A percentile compares a stretch with the other conserved stretches of the same genome.
Conservation (phyloP, 441 rosid genomes). For the Pelargonium cotyledonis region DNA sequence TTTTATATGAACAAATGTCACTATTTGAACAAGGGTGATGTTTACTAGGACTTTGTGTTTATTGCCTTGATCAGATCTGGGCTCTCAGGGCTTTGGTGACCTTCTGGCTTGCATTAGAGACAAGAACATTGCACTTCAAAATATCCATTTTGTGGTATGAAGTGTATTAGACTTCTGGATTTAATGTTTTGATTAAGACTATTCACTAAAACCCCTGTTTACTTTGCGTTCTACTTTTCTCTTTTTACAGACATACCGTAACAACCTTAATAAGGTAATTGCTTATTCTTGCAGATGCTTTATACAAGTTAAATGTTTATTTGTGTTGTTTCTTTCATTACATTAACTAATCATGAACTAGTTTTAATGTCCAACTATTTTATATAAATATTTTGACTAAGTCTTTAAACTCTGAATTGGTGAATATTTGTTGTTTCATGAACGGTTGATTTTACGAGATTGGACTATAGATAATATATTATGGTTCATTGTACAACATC, state of each 20-base stretch:
- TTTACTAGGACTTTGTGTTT: slow-evolving; percentile 14
- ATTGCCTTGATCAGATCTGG: slow-evolving; percentile 55
- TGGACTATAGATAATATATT: not conserved
- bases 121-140: slow-evolving; percentile 69
- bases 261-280: slow-evolving; percentile 87
- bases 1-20: not conserved
- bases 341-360: not conserved
- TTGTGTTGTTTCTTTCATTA: slow-evolving; percentile 3
- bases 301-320: not conserved
- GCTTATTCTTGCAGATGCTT: slow-evolving; percentile 15
- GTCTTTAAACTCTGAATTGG: not conserved
- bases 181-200: slow-evolving; percentile 18
- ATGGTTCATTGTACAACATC: slow-evolving; percentile 4
- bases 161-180: slow-evolving; percentile 15
- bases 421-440: not conserved
- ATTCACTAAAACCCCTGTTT: slow-evolving; percentile 21
- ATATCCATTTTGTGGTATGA: slow-evolving; percentile 94
- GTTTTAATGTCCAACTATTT: not conserved
- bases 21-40: slow-evolving; percentile 19
- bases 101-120: slow-evolving; percentile 77
- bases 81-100: slow-evolving; percentile 87
- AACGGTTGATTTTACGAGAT: not conserved
- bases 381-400: not conserved
- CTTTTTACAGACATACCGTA: slow-evolving; percentile 66
- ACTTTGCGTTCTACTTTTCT: slow-evolving; percentile 13